Percentiles rank a stretch among this genome's conserved stretches.
Evolutionary conservation across 129 eudicot genomes (phyloP).

Genomic region (Centrapalus pauciflorus): DNA sequence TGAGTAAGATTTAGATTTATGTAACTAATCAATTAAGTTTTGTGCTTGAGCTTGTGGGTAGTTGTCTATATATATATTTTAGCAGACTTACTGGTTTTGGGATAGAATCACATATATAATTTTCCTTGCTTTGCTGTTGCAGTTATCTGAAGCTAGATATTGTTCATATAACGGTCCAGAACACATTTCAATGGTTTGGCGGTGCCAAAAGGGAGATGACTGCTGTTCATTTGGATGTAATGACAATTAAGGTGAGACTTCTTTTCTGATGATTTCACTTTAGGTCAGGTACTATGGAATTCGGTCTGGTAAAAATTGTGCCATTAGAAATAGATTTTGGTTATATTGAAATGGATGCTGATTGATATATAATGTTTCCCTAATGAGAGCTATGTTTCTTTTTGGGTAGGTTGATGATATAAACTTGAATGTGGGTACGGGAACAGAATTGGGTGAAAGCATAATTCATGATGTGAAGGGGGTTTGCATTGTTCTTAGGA

Average conservation of each 20-base stretch:
- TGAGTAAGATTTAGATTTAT: slow-evolving; percentile 54
- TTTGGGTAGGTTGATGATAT: slow-evolving; percentile 81
- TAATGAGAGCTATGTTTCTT: background rate
- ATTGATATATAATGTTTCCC: slow-evolving; percentile 3
- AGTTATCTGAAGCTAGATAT: slow-evolving; percentile 92
- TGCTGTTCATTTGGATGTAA: slow-evolving; percentile 76
- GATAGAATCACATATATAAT: background rate
- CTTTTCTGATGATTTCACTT: slow-evolving; percentile 2
- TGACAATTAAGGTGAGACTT: slow-evolving; percentile 60
- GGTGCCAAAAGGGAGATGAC: slow-evolving; percentile 62
- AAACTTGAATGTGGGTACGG: slow-evolving; percentile 81
- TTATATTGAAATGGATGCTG: background rate
- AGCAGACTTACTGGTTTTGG: background rate
- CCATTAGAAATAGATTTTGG: background rate
- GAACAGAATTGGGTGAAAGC: slow-evolving; percentile 78
- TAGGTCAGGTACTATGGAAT: background rate
- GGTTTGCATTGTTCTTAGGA: slow-evolving; percentile 58
- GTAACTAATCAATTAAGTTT: background rate
- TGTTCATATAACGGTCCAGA: slow-evolving; percentile 87
- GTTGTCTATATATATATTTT: background rate
- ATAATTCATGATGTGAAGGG: slow-evolving; percentile 92
- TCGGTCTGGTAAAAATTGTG: slow-evolving; percentile 9
- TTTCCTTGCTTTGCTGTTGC: slow-evolving; percentile 34
- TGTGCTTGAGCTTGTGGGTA: background rate
- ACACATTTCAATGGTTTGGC: slow-evolving; percentile 77